Evolutionary conservation across 1,284 basidiomycete genomes (phyloP), one percentile per base, ranked within the genome.

Genomic region (Puccinia triticina): DNA sequence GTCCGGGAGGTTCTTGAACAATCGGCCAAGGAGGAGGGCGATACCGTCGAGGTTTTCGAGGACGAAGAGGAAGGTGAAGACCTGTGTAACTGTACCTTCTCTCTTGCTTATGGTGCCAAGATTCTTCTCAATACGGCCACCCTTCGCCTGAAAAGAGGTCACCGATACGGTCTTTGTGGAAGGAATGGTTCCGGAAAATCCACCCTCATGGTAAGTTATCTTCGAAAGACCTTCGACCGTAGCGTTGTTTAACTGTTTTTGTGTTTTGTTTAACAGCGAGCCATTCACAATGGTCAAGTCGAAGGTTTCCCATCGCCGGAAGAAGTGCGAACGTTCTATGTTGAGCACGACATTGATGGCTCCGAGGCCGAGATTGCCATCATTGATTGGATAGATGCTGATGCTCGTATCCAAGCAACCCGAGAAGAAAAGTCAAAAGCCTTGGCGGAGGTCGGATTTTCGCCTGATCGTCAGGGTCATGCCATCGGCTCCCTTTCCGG

Each of bases 161-260:
- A 97, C 90, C 95, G 96, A 87, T 98, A 98, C 89, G 95, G 95
- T 92, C 92, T 98, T 73, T 96, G 94, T 88, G 95, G 96, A 88
- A 94, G 95, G 89, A 98, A 98, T 89, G 96, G 96, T 91, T 95
- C 95, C 87, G 95, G 95, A 86, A 98, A 98, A 91, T 98, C 96
- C 26, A 98, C 95, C 77, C 92, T 98, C 88, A 97, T 98, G 96
- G 93, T 83, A 94, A 87, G 95, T 94, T 86, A 95, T 46, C 12
- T 50, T 26, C 43, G 50, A 32, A 53, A 2, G 2, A 40, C 48
- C 16, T 34, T 14, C 21, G n/a, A 8, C n/a, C 69, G 7, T 48
- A 37, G 40, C 18, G 94, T 92, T 89, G 95, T 95, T 88, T 93
- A 85, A n/a, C 32, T 34, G 5, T 73, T 23, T 77, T 61, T 11